Evolutionary conservation across 331 rosid genomes (phyloP), one percentile per base, ranked within the genome.

Genomic region (Phaseolus coccineus): DNA sequence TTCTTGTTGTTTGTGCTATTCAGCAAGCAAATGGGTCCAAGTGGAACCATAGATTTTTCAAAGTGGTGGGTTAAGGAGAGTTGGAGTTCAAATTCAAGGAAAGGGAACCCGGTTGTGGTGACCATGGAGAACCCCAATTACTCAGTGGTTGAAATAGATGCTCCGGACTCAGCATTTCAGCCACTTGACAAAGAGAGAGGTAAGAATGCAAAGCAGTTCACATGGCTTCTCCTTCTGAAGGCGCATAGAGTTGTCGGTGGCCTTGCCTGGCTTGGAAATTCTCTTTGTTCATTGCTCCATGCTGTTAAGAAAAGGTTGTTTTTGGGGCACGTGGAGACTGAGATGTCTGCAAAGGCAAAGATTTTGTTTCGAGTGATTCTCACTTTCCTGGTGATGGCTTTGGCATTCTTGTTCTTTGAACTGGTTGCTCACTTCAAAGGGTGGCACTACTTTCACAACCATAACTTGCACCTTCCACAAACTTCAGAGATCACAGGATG

Each of bases 351-450:
- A 50, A 91, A 77, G 77, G 90, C 89, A 13, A 93, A 47, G 81
- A 13, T 93, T 22, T 80, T 93, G 62, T 89, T 87, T 68, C 69
- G 85, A 14, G 79, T 91, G 58, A 93, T 93, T 69, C 77, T 84
- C 53, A 82, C 80, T 4, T 91, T 93, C 78, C 80, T 93, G 72
- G 85, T 88, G 4, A 78, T 88, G 86, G 85, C 94, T 69, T 78
- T 93, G 73, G 85, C 85, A 52, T 87, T 91, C 80, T 81, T 93
- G 79, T 81, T 78, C 33, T 85, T 93, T 79, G 97, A 93, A 80
- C 82, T 91, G 0, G 88, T 88, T 77, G 94, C 93, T 47, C 90
- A 91, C 80, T 84, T 82, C 85, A 87, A 87, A 77, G 97, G 97
- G 8, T 90, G 93, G 97, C 87, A 81, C 80, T 89, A 91, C 70